Conservation (phyloP, 495 filamentous ascomycete species). For the Xylaria castorea region DNA sequence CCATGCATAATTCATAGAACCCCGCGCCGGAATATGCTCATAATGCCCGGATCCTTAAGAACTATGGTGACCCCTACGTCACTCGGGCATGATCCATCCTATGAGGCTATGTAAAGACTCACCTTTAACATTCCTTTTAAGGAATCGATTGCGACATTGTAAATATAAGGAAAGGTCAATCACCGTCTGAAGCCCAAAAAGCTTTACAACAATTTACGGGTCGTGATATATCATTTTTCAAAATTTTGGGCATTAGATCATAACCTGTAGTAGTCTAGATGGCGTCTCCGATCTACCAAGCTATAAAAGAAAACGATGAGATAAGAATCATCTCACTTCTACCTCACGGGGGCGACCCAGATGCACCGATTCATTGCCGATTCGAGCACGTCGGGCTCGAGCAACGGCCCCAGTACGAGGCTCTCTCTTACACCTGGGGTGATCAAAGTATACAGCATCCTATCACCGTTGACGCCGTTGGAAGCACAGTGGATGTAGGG, state of each 20-base stretch:
- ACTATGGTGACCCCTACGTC: not conserved
- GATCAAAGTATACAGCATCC: constrained; percentile 23
- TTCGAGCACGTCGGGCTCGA: not conserved
- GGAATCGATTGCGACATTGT: not conserved
- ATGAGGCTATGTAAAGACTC: not conserved
- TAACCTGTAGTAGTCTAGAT: not conserved
- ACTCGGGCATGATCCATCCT: not conserved
- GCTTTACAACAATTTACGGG: not conserved
- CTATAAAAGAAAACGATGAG: constrained; percentile 2
- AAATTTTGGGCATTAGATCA: not conserved
- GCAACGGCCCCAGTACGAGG: constrained; percentile 28
- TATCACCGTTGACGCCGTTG: not conserved
- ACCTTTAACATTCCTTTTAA: not conserved
- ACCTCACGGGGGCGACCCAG: not conserved
- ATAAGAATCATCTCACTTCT: constrained; percentile 13
- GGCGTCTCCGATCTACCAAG: not conserved
- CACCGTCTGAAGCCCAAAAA: not conserved
- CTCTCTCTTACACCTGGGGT: constrained; percentile 36
- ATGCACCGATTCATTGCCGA: constrained; percentile 7
- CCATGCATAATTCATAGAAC: not conserved
- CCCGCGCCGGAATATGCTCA: not conserved
- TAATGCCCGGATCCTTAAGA: constrained; percentile 1
- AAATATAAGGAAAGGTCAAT: not conserved
- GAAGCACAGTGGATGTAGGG: not conserved
- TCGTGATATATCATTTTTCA: not conserved